Conservation (phyloP, 768 basidiomycete genomes). For the Lanmaoa pseudosensibilis region DNA sequence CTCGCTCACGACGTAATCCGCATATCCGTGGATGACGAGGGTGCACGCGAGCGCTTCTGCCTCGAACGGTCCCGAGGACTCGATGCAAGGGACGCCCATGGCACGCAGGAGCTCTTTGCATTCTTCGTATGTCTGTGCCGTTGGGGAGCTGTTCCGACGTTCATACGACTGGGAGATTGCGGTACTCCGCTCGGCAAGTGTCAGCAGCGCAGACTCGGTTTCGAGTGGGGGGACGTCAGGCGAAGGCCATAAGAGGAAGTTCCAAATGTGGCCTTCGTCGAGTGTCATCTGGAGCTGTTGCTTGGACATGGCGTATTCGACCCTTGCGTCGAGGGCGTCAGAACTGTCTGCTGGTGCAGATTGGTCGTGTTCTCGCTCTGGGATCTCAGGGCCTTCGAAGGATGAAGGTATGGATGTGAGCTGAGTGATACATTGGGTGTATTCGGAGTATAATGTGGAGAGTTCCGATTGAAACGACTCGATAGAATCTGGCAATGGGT, state of each 20-base stretch:
- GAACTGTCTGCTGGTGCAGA: constrained; percentile 2
- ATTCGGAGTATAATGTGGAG: constrained; percentile 50
- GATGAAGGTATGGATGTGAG: constrained; percentile 42
- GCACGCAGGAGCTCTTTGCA: constrained; percentile 65
- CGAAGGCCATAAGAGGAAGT: constrained; percentile 32
- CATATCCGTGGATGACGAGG: constrained; percentile 69
- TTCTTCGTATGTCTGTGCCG: constrained; percentile 64
- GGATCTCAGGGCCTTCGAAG: constrained; percentile 14
- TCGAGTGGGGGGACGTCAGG: constrained; percentile 16
- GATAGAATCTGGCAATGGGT: constrained; percentile 13
- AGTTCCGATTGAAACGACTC: constrained; percentile 39
- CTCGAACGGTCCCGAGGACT: constrained; percentile 68
- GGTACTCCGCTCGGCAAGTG: constrained; percentile 52
- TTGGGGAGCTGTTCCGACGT: constrained; percentile 62
- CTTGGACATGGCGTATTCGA: constrained; percentile 58
- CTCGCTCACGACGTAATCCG: constrained; percentile 89
- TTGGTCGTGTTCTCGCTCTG: constrained; percentile 2
- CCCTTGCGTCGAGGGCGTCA: constrained; percentile 36
- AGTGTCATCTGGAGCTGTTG: constrained; percentile 57
- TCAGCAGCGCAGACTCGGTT: constrained; percentile 24
- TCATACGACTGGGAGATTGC: constrained; percentile 64
- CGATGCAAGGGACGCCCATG: constrained; percentile 82
- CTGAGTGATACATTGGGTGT: constrained; percentile 46
- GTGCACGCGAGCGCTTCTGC: constrained; percentile 85
- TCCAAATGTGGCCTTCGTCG: constrained; percentile 66